phyloP scores from a whole-genome alignment of 345 rosid genomes.

The Populus nigra region DNA sequence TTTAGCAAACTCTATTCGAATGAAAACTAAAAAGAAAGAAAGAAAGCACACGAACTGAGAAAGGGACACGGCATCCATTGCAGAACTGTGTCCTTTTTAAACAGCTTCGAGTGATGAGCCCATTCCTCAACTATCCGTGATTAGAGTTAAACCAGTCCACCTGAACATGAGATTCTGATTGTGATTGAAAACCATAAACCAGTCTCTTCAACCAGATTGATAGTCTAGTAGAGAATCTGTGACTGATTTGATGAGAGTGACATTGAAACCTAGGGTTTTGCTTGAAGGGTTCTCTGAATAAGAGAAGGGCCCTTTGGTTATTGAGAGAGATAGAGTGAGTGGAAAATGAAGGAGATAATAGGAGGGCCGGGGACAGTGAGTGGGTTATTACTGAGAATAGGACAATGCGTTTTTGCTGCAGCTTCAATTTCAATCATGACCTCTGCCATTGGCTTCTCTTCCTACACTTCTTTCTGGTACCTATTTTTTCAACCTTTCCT shows the following conservation, averaged over 20 bases:
- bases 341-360: conserved; percentile 63
- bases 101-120: not conserved
- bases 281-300: not conserved
- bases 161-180: no score
- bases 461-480: conserved; percentile 85
- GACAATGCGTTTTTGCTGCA: conserved; percentile 74
- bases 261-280: conserved; percentile 24
- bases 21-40: no score
- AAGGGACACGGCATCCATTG: not conserved
- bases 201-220: not conserved
- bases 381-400: conserved; percentile 64
- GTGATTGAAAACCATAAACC: no score
- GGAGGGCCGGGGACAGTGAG: conserved; percentile 84
- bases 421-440: conserved; percentile 74
- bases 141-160: no score
- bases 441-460: conserved; percentile 50
- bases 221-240: not conserved
- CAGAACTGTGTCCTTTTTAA: not conserved
- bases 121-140: no score
- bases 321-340: not conserved
- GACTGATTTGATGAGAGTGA: not conserved
- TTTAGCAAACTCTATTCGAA: no score
- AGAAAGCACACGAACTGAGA: not conserved
- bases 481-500: not conserved
- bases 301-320: not conserved